Conservation (phyloP, 371 early-diverging fungal species). For the Rhizopus sp. region DNA sequence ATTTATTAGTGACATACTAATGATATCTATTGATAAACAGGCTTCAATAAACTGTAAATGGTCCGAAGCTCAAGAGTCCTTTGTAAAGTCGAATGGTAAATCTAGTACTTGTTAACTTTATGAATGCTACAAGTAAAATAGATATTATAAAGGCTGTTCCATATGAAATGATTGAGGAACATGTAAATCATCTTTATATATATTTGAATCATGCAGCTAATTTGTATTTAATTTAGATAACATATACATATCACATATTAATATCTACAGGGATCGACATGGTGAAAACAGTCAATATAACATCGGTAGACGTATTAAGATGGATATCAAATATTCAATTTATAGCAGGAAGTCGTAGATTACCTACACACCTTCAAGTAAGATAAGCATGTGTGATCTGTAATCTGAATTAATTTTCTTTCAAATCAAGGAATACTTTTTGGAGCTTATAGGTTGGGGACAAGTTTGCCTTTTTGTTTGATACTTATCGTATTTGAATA, state of each 20-base stretch:
- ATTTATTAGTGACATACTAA: neutral
- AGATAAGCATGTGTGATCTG: neutral
- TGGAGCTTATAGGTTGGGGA: neutral
- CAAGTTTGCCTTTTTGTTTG: neutral
- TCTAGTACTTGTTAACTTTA: no score
- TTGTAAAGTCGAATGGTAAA: no score
- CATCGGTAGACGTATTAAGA: neutral
- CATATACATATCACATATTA: neutral
- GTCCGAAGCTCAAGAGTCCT: no score
- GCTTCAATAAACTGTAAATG: no score
- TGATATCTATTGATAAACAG: no score
- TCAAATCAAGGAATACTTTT: neutral
- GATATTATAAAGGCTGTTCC: no score
- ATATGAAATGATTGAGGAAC: neutral
- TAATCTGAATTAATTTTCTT: no score
- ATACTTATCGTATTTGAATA: neutral
- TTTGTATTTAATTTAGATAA: neutral
- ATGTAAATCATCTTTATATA: neutral
- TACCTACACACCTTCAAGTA: neutral
- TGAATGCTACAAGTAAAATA: no score
- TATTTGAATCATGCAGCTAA: neutral
- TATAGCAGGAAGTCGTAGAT: neutral
- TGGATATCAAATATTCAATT: conserved; percentile 1
- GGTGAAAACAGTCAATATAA: neutral
- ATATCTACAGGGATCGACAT: neutral